A percentile compares a stretch with the other conserved stretches of the same genome.
Conservation (phyloP, 2,329 filamentous ascomycete species). For the Neocucurbitaria cava region DNA sequence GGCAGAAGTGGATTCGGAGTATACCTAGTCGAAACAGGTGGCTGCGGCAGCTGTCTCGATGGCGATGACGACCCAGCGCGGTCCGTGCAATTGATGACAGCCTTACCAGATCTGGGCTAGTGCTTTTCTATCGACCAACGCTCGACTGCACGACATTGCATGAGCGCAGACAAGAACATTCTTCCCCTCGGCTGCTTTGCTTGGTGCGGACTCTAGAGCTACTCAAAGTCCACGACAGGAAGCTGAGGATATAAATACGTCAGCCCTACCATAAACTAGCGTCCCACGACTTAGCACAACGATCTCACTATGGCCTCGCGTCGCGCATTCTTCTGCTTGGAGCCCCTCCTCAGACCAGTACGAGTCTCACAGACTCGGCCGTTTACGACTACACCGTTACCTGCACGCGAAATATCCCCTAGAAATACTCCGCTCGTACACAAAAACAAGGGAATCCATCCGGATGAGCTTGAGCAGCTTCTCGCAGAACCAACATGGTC, state of each 20-base stretch:
- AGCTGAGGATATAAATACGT: too few species aligned
- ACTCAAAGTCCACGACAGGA: neutral
- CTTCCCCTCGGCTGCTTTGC: neutral
- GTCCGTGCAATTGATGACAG: slow-evolving; percentile 33
- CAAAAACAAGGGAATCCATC: slow-evolving; percentile 21
- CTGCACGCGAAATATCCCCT: neutral
- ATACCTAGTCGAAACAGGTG: slow-evolving; percentile 44
- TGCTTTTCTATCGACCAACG: slow-evolving; percentile 8
- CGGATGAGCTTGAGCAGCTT: slow-evolving; percentile 46
- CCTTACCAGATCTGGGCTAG: slow-evolving; percentile 24
- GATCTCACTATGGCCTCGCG: slow-evolving; percentile 20
- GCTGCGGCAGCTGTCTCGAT: slow-evolving; percentile 38
- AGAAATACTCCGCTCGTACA: neutral
- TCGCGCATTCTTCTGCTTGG: slow-evolving; percentile 11
- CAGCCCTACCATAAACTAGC: neutral
- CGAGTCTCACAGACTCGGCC: slow-evolving; percentile 9
- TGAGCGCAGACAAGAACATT: slow-evolving; percentile 8
- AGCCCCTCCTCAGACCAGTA: slow-evolving; percentile 2
- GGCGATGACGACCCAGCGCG: slow-evolving; percentile 39
- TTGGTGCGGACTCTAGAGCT: neutral
- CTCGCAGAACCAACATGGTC: slow-evolving; percentile 83
- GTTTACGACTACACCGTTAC: slow-evolving; percentile 8
- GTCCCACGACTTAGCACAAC: neutral
- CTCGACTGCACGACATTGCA: slow-evolving; percentile 31
- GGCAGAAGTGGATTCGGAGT: slow-evolving; percentile 19